phyloP scores from a whole-genome alignment of 352 stramenopile species.

The Pythium vanterpoolii region DNA sequence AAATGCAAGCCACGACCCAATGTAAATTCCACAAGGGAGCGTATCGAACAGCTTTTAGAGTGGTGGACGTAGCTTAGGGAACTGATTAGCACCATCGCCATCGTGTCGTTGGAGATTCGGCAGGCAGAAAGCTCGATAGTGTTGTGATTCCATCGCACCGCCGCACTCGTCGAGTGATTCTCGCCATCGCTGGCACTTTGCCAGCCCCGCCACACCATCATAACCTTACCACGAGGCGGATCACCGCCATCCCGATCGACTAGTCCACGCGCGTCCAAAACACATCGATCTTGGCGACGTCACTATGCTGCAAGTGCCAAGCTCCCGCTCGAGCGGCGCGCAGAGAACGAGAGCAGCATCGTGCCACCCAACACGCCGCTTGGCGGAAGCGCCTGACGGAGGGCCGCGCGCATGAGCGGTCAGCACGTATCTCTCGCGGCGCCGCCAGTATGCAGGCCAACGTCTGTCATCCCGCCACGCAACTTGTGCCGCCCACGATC shows the following conservation, averaged over 20 bases:
- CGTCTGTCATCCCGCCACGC: constrained; percentile 42
- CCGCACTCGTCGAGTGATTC: background rate
- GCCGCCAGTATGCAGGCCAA: constrained; percentile 47
- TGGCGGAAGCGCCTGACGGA: constrained; percentile 35
- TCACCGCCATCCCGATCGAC: background rate
- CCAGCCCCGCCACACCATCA: background rate
- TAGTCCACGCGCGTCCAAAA: background rate
- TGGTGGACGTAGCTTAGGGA: background rate
- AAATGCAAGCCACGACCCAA: constrained; percentile 1
- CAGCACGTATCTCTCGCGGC: constrained; percentile 45
- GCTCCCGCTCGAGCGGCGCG: constrained; percentile 18
- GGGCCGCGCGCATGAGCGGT: constrained; percentile 36
- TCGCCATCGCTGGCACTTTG: constrained; percentile 4
- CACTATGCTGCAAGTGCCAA: background rate
- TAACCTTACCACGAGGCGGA: constrained; percentile 2
- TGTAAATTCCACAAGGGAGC: background rate
- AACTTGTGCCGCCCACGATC: background rate
- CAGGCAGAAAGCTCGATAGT: background rate
- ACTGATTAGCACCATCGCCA: background rate
- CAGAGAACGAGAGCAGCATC: constrained; percentile 31
- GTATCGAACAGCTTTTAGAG: background rate
- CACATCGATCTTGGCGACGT: background rate
- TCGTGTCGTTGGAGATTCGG: background rate
- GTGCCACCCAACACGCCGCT: constrained; percentile 34
- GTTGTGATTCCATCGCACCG: background rate